Evolutionary conservation across 345 rosid species (phyloP), one percentile per base, ranked within the genome.

Genomic region (Nephelium lappaceum): DNA sequence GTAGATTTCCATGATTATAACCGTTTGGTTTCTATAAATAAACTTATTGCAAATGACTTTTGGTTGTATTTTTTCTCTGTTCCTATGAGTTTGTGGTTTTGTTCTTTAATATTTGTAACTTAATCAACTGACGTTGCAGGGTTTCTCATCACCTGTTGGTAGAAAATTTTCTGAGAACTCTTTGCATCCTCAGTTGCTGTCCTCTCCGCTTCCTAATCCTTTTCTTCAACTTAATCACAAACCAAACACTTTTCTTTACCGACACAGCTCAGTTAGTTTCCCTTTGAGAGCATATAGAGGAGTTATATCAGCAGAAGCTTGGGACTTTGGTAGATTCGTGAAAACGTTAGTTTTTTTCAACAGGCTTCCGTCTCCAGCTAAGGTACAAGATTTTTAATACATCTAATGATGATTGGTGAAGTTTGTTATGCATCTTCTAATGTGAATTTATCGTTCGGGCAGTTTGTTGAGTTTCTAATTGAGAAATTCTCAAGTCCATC

Each of bases 261-360:
- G 71, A 42, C 82, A 73, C 78, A 83, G 79, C 64, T 80, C 86
- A 36, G 74, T 53, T 80, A 79, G 25, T 78, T 55, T 84, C 27
- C 61, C 77, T 25, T 74, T 81, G 55, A 84, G 75, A 42, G 70
- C 88, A 5, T 55, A 81, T 75, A 83, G 83, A 84, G 78, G 88
- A 18, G 27, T 67, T 45, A 69, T 88, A 64, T 49, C 77, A 0
- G 91, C 85, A 36, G 86, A 82, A 82, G 83, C 89, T 69, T 93
- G 99, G 99, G 97, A 93, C 77, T 84, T 95, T 21, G 97, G 99
- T 25, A 89, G 99, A 80, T 95, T 93, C 75, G 23, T 95, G 77
- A 93, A 89, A 82, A 95, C 96, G 3, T 80, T 95, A 27, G 90
- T 87, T 81, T 95, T 92, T 81, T 93, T 95, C 87, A 92, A 93